phyloP scores from a whole-genome alignment of 768 basidiomycete genomes.

The Dioszegia aurantiaca region DNA sequence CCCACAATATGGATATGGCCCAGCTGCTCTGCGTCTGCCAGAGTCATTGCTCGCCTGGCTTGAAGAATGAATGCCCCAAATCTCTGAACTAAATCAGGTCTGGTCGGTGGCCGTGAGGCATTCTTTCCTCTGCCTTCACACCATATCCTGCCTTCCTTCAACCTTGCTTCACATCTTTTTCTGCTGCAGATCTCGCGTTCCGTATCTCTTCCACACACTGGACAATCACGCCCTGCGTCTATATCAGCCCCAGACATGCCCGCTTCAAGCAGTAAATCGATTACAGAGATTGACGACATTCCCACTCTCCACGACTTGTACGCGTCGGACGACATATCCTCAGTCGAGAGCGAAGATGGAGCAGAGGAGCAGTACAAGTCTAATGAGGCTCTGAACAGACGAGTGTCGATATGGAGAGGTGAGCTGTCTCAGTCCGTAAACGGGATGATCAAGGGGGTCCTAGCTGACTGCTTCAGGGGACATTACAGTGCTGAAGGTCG shows the following conservation, averaged over 20 bases:
- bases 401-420: constrained; percentile 44
- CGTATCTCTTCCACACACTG: no score
- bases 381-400: constrained; percentile 28
- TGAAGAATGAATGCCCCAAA: no score
- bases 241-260: neutral
- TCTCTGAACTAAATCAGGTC: no score
- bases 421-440: constrained; percentile 2
- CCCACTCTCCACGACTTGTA: constrained; percentile 38
- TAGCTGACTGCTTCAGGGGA: constrained; percentile 26
- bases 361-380: constrained; percentile 11
- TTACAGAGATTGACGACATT: constrained; percentile 19
- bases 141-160: no score
- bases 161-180: no score
- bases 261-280: neutral
- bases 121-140: no score
- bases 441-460: neutral
- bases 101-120: no score
- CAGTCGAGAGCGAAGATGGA: neutral
- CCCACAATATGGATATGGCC: no score
- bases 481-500: constrained; percentile 46
- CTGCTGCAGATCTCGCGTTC: no score
- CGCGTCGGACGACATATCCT: constrained; percentile 11
- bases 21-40: no score
- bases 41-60: no score
- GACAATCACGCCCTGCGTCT: neutral